Conservation (phyloP, 345 rosid species). For the Pistacia integerrima region DNA sequence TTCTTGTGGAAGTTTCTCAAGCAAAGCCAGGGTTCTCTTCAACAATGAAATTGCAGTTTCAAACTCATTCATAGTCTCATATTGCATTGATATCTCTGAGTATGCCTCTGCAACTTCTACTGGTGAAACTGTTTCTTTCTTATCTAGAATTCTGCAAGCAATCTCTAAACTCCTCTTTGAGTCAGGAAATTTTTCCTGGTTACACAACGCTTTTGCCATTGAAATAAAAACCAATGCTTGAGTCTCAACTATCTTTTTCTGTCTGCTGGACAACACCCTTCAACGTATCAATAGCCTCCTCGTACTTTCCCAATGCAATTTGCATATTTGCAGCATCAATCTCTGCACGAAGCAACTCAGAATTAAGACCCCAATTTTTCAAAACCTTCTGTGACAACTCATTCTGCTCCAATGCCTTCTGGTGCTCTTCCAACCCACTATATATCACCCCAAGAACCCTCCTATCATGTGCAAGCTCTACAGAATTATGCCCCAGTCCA, state of each 20-base stretch:
- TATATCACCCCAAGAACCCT: conserved; percentile 86
- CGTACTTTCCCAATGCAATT: conserved; percentile 78
- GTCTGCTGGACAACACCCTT: conserved; percentile 66
- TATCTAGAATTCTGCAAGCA: conserved; percentile 78
- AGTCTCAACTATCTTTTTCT: conserved; percentile 66
- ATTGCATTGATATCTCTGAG: conserved; percentile 89
- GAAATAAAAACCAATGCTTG: conserved; percentile 78
- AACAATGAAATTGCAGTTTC: conserved; percentile 76
- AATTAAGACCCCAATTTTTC: conserved; percentile 77
- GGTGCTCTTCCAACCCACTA: conserved; percentile 83
- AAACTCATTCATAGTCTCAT: conserved; percentile 83
- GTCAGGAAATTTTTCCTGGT: conserved; percentile 67
- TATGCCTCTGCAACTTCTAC: conserved; percentile 86
- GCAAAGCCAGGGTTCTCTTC: conserved; percentile 68
- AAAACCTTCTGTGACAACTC: conserved; percentile 69
- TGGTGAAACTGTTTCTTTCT: conserved; percentile 67
- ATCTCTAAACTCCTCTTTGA: conserved; percentile 77
- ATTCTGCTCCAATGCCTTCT: conserved; percentile 88
- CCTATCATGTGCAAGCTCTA: conserved; percentile 86
- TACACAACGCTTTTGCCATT: conserved; percentile 77
- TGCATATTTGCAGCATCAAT: conserved; percentile 91
- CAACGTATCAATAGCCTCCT: conserved; percentile 70
- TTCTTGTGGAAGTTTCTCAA: conserved; percentile 87
- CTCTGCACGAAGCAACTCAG: conserved; percentile 74
- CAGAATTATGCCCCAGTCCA: conserved; percentile 71